Evolutionary conservation across 805 yeast species (phyloP).

Genomic region (Saturnispora diversa): DNA sequence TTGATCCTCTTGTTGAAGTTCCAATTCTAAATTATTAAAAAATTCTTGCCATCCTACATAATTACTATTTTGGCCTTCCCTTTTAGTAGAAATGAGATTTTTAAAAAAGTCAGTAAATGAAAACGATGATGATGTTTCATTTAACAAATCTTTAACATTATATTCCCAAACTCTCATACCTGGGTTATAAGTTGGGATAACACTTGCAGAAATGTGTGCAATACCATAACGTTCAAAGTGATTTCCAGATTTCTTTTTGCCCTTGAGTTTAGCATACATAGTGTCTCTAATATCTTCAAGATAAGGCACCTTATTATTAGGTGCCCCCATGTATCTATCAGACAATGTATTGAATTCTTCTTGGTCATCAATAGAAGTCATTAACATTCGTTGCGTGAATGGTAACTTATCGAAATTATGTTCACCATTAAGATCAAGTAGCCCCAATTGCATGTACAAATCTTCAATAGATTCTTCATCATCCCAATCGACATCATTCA

Average conservation of each 20-base stretch:
- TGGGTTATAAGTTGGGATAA: constrained; percentile 81
- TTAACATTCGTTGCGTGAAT: constrained; percentile 4
- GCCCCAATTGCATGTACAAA: constrained; percentile 9
- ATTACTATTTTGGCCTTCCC: constrained; percentile 21
- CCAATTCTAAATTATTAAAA: constrained; percentile 10
- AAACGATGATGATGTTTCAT: too few species aligned
- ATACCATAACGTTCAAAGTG: constrained; percentile 55
- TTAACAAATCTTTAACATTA: constrained; percentile 35
- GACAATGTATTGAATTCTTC: constrained; percentile 20
- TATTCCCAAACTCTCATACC: constrained; percentile 83
- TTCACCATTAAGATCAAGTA: constrained; percentile 4
- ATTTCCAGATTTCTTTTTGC: constrained; percentile 35
- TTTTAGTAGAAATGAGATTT: constrained; percentile 30
- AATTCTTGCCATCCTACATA: constrained; percentile 13
- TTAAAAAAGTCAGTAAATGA: constrained; percentile 5
- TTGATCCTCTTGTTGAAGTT: constrained; percentile 8
- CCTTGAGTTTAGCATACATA: constrained; percentile 43
- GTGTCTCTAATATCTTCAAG: constrained; percentile 50
- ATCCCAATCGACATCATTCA: constrained; percentile 13
- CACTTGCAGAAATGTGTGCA: constrained; percentile 62
- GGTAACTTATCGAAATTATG: constrained; percentile 5
- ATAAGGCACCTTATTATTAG: constrained; percentile 57
- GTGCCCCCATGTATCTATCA: constrained; percentile 51
- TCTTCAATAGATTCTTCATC: constrained; percentile 14
- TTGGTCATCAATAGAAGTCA: constrained; percentile 16